phyloP scores from a whole-genome alignment of 768 basidiomycete genomes.

The Holtermanniella nyarrowii region DNA sequence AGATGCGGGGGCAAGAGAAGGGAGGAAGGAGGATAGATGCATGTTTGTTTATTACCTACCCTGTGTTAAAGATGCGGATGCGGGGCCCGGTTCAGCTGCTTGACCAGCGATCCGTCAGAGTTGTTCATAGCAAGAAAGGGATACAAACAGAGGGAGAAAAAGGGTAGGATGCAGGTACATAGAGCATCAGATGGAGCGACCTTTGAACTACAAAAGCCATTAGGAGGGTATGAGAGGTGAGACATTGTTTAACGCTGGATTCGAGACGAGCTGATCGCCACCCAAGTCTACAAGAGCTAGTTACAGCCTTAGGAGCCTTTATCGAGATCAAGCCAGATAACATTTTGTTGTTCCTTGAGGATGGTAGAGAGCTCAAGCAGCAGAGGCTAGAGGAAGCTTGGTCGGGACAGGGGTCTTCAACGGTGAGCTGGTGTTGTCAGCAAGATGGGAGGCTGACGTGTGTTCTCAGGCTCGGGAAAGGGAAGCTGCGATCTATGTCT shows the following conservation, averaged over 20 bases:
- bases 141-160: too few species aligned
- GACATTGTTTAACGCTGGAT: background rate
- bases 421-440: constrained; percentile 4
- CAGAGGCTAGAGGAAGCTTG: constrained; percentile 20
- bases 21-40: background rate
- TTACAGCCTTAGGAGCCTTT: background rate
- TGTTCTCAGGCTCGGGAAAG: constrained; percentile 8
- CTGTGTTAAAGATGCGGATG: too few species aligned
- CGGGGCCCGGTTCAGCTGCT: too few species aligned
- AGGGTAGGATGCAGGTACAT: background rate
- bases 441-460: constrained; percentile 1
- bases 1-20: background rate
- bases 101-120: too few species aligned
- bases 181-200: background rate
- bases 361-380: constrained; percentile 21
- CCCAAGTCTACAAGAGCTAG: background rate
- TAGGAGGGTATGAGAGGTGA: background rate
- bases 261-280: background rate
- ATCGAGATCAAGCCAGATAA: constrained; percentile 8
- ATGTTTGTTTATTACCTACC: background rate
- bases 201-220: background rate
- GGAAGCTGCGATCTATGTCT: constrained; percentile 19
- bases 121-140: too few species aligned
- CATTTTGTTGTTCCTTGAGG: constrained; percentile 26
- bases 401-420: constrained; percentile 7